Conservation (phyloP, 2,329 filamentous ascomycete genomes). For the Fusarium hostae region DNA sequence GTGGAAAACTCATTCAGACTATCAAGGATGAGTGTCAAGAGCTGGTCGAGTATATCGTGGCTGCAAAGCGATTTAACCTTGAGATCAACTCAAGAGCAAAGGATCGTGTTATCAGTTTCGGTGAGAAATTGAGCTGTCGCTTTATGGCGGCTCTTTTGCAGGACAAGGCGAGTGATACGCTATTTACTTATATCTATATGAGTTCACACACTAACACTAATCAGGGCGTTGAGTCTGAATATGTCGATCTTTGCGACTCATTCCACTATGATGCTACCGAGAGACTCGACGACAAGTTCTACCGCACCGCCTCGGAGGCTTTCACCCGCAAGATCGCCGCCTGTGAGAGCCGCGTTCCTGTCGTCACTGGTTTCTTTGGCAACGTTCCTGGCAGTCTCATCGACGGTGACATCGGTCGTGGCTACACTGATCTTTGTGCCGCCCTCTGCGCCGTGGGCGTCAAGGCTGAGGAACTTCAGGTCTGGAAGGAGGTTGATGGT, state of each 20-base stretch:
- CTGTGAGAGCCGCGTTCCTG: conserved; percentile 76
- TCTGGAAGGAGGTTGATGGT: conserved; percentile 99
- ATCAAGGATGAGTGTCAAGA: conserved; percentile 84
- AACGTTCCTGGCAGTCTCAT: conserved; percentile 91
- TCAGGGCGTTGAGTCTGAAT: conserved; percentile 83
- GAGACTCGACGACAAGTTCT: conserved; percentile 75
- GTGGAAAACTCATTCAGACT: conserved; percentile 68
- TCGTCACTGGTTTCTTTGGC: conserved; percentile 94
- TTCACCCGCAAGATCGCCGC: conserved; percentile 72
- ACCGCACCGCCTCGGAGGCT: conserved; percentile 69
- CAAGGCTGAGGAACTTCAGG: conserved; percentile 88
- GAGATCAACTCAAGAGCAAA: conserved; percentile 83
- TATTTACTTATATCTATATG: background rate
- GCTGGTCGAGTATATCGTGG: conserved; percentile 77
- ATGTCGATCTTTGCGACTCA: conserved; percentile 87
- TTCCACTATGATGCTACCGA: conserved; percentile 73
- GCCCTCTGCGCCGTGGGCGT: conserved; percentile 90
- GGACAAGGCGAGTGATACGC: conserved; percentile 66
- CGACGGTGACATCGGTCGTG: conserved; percentile 87
- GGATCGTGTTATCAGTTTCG: conserved; percentile 91
- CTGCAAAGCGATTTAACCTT: conserved; percentile 72
- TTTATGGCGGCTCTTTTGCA: conserved; percentile 88
- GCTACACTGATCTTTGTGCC: conserved; percentile 96
- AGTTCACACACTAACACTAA: conserved; percentile 42
- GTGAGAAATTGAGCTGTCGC: conserved; percentile 93